These are phyloP conservation scores for Tirmania nivea DNA, from an alignment of 495 filamentous ascomycete genomes.

Conservation along the genomic window DNA sequence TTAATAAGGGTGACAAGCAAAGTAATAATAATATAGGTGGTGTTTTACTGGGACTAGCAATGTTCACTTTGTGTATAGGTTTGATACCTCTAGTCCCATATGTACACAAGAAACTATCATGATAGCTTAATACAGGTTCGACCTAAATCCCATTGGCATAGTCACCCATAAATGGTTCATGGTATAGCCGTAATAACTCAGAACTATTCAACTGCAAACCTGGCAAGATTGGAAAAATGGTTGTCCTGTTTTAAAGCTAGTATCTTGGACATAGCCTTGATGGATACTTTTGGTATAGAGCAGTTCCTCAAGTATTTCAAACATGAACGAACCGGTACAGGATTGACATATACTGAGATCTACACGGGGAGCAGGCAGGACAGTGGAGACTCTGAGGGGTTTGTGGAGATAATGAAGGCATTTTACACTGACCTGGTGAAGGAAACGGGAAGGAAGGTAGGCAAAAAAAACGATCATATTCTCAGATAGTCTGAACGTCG, in stretches of 20 bases:
- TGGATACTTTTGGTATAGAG: conserved; percentile 94
- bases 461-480: conserved; percentile 90
- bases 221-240: conserved; percentile 67
- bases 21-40: conserved; percentile 35
- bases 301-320: conserved; percentile 70
- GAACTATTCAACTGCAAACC: conserved; percentile 65
- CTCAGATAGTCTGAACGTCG: conserved; percentile 82
- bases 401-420: conserved; percentile 58
- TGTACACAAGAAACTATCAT: background rate
- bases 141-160: conserved; percentile 63
- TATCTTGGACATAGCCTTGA: conserved; percentile 74
- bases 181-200: conserved; percentile 79
- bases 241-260: conserved; percentile 78
- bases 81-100: background rate
- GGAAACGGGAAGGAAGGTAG: conserved; percentile 13
- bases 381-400: conserved; percentile 69
- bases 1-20: too few species aligned
- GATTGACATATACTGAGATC: conserved; percentile 52
- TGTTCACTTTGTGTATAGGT: conserved; percentile 56
- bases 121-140: conserved; percentile 61
- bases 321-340: conserved; percentile 19
- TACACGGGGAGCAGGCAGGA: conserved; percentile 85
- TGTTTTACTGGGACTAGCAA: conserved; percentile 78
- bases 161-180: conserved; percentile 99
- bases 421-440: conserved; percentile 48